phyloP scores from a whole-genome alignment of 2,329 filamentous ascomycete genomes.

The Rhynchosporium graminicola region DNA sequence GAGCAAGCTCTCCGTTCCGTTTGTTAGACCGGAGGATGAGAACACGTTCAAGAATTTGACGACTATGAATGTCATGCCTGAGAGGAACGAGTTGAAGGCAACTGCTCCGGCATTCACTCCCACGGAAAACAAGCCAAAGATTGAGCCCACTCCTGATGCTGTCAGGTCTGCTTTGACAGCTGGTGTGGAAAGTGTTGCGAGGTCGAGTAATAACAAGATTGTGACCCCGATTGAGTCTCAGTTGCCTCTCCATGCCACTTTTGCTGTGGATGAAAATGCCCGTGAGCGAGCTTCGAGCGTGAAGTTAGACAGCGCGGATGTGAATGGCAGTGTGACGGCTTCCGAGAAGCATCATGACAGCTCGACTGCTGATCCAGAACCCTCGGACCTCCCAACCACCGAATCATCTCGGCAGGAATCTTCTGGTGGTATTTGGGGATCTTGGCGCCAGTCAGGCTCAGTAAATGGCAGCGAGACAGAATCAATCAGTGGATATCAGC shows the following conservation, averaged over 20 bases:
- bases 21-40: slow-evolving; percentile 90
- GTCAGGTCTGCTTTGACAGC: slow-evolving; percentile 21
- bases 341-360: slow-evolving; percentile 27
- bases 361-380: slow-evolving; percentile 19
- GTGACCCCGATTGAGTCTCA: slow-evolving; percentile 23
- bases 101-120: slow-evolving; percentile 39
- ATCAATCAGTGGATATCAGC: slow-evolving; percentile 59
- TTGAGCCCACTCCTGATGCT: slow-evolving; percentile 22
- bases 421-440: slow-evolving; percentile 64
- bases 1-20: slow-evolving; percentile 84
- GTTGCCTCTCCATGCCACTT: slow-evolving; percentile 26
- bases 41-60: slow-evolving; percentile 74
- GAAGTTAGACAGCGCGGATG: slow-evolving; percentile 19
- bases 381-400: slow-evolving; percentile 21
- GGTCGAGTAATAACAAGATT: slow-evolving; percentile 18
- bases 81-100: slow-evolving; percentile 58
- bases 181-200: slow-evolving; percentile 20
- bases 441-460: slow-evolving; percentile 62
- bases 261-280: slow-evolving; percentile 20
- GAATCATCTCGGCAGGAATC: slow-evolving; percentile 46
- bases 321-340: slow-evolving; percentile 27
- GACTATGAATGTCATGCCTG: slow-evolving; percentile 58
- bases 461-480: slow-evolving; percentile 36
- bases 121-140: slow-evolving; percentile 34
- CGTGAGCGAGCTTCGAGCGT: slow-evolving; percentile 26